Base-by-base conservation (phyloP, 108 stramenopile genomes). In the Cyclotella atomus region DNA sequence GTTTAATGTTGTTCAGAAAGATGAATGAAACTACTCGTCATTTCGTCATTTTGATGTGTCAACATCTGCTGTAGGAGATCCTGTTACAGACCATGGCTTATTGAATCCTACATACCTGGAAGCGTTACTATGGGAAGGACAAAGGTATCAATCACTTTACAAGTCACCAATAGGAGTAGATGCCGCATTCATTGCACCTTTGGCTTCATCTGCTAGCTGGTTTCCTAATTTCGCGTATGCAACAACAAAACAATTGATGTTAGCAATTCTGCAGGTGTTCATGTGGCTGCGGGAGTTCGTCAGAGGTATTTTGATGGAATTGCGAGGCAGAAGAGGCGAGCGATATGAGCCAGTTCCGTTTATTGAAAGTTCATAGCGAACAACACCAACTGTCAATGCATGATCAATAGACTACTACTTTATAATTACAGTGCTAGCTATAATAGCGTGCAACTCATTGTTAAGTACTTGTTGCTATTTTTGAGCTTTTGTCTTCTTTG, bases 81-180 rank as follows among this genome's bases (percentile, higher is more conserved):
- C 95, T 1, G 81, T 91, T 14, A 77, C 74, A 63, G 95, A 96
- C 65, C 95, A 96, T 57, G 73, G 79, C 35, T 73, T 96, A 35
- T 56, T 93, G 27, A 87, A 85, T 28, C 90, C 91, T 16, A 96
- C 95, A 4, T 96, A 96, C 60, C 59, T 81, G 30, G 79, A 89
- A 24, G 94, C 94, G 24, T 76, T 95, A 16, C 52, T 73, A 32
- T 95, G 90, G 90, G 94, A 95, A 86, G 91, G 91, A 30, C 73
- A 68, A 47, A 65, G 92, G 28, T 95, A 87, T 85, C 91, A 88
- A 81, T 77, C 75, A 33, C 23, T 81, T 0, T 84, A 81, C 25
- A 15, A 75, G 34, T 77, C 83, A 30, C 74, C 83, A 0, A 36
- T 80, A 15, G 74, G 72, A 47, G 65, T 63, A 47, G 68, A 66